Conservation (phyloP, 345 rosid species). For the Brassica cretica region DNA sequence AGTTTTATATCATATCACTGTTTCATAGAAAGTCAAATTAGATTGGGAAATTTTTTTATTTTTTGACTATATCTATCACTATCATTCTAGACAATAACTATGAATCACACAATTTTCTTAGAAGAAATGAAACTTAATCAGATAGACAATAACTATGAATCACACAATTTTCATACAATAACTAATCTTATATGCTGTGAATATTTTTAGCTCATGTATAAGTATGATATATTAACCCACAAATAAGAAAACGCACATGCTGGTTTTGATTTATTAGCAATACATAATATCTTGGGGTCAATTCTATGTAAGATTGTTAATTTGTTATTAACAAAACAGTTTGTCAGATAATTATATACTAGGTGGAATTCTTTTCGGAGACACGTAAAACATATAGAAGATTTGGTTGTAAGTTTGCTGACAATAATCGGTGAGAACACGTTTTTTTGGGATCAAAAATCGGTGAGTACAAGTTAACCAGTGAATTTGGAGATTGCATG, state of each 20-base stretch:
- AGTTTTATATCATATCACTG: not conserved
- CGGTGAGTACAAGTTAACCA: not conserved
- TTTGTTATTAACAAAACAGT: not conserved
- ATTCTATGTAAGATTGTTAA: not conserved
- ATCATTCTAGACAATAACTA: conserved; percentile 16
- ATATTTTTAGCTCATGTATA: not conserved
- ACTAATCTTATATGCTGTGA: not conserved
- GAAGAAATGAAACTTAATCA: not conserved
- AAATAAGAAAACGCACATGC: not conserved
- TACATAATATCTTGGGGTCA: not conserved
- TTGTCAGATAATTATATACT: not conserved
- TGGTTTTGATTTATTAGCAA: not conserved
- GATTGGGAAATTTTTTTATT: not conserved
- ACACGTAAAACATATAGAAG: not conserved
- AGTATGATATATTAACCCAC: not conserved
- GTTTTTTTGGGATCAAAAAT: not conserved
- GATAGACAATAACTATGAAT: not conserved
- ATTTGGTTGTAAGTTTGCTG: not conserved
- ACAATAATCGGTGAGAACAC: not conserved
- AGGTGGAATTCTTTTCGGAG: not conserved
- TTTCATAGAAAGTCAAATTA: not conserved
- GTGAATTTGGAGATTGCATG: not conserved
- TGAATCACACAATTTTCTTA: not conserved
- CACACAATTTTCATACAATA: not conserved
- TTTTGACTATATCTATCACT: conserved; percentile 1